These are phyloP conservation scores for Combretum micranthum DNA, from an alignment of 345 rosid genomes.

Conservation along the genomic window DNA sequence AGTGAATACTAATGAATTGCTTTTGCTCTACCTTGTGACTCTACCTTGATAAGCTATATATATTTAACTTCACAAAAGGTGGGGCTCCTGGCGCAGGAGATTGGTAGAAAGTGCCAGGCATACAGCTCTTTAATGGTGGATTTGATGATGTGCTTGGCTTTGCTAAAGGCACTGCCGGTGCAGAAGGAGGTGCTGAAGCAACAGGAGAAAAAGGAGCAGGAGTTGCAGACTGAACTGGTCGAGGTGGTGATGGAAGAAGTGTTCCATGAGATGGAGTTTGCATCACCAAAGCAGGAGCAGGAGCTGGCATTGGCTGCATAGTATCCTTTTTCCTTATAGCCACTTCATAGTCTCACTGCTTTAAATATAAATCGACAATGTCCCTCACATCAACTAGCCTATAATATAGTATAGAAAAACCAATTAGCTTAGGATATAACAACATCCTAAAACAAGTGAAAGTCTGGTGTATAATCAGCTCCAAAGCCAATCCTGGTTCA, in stretches of 20 bases:
- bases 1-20: not conserved
- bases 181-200: not conserved
- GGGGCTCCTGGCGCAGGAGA: constrained; percentile 17
- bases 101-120: constrained; percentile 21
- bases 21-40: not conserved
- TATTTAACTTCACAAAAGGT: constrained; percentile 15
- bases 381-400: constrained; percentile 19
- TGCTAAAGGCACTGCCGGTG: not conserved
- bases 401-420: not conserved
- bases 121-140: constrained; percentile 11
- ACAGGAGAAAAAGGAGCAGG: constrained; percentile 1
- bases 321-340: constrained; percentile 12
- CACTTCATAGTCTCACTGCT: constrained; percentile 11
- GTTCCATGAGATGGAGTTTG: not conserved
- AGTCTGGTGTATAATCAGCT: too few relatives aligned
- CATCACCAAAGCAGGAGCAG: not conserved
- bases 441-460: too few relatives aligned
- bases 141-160: constrained; percentile 12
- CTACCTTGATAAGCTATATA: not conserved
- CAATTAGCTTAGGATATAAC: too few relatives aligned
- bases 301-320: not conserved
- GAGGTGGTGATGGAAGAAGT: not conserved
- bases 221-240: not conserved
- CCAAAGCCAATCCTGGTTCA: too few relatives aligned
- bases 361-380: constrained; percentile 14